Evolutionary conservation across 768 basidiomycete species (phyloP).

Genomic region (Mycena maculata): DNA sequence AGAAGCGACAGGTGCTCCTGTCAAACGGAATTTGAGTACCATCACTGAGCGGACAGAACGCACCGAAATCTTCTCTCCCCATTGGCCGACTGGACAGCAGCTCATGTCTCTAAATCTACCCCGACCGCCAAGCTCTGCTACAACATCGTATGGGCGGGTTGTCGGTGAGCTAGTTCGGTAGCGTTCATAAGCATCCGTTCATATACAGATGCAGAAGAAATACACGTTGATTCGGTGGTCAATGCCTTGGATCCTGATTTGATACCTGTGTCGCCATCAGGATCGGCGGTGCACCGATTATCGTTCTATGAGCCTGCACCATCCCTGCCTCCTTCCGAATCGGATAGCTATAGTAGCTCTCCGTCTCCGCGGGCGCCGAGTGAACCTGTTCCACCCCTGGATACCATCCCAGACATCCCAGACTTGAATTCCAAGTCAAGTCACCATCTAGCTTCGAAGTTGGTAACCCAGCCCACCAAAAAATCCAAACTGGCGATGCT

Average conservation of each 20-base stretch:
- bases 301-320: constrained; percentile 69
- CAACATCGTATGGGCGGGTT: constrained; percentile 73
- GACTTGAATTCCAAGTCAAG: constrained; percentile 63
- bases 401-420: constrained; percentile 66
- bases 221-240: constrained; percentile 19
- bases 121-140: constrained; percentile 54
- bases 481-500: constrained; percentile 78
- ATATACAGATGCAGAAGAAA: constrained; percentile 20
- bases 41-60: constrained; percentile 77
- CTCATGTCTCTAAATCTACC: constrained; percentile 52
- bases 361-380: constrained; percentile 55
- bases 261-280: constrained; percentile 74
- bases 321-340: constrained; percentile 60
- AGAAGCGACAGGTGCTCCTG: constrained; percentile 46
- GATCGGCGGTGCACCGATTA: constrained; percentile 71
- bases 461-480: constrained; percentile 47
- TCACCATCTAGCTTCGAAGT: constrained; percentile 37
- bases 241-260: constrained; percentile 62
- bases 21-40: constrained; percentile 62
- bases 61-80: constrained; percentile 66
- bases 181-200: background rate
- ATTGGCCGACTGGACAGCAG: constrained; percentile 57
- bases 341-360: constrained; percentile 50
- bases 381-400: constrained; percentile 57
- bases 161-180: constrained; percentile 58